Conservation (phyloP, 2,329 filamentous ascomycete species). For the Paecilomyces sp. region DNA sequence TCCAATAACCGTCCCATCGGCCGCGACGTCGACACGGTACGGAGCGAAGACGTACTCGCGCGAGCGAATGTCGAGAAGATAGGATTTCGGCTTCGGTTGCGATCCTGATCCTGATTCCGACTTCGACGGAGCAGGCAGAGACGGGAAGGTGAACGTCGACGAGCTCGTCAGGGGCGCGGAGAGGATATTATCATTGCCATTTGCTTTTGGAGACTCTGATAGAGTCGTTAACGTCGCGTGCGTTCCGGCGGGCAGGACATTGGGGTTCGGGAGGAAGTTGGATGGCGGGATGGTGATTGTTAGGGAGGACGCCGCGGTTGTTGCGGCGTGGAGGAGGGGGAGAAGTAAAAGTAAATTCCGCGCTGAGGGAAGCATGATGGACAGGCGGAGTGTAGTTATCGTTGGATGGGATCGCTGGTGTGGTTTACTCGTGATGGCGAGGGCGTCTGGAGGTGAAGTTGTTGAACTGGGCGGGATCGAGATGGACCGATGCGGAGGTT, state of each 20-base stretch:
- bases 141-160: conserved; percentile 69
- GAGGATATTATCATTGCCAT: conserved; percentile 33
- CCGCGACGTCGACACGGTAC: conserved; percentile 62
- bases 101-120: neutral
- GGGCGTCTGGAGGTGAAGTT: no score
- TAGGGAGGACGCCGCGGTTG: conserved; percentile 19
- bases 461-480: no score
- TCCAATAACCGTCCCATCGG: conserved; percentile 44
- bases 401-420: neutral
- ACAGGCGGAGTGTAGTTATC: neutral
- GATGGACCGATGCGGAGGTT: no score
- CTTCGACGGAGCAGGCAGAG: conserved; percentile 40
- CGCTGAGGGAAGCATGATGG: conserved; percentile 10
- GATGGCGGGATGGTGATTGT: conserved; percentile 35
- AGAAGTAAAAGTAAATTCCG: conserved; percentile 6
- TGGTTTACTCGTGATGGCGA: neutral
- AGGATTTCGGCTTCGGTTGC: conserved; percentile 50
- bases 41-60: conserved; percentile 69
- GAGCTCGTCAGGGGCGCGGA: conserved; percentile 58
- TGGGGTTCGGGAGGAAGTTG: conserved; percentile 36
- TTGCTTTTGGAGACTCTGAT: conserved; percentile 32
- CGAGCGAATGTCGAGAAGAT: conserved; percentile 75
- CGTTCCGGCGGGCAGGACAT: conserved; percentile 37
- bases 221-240: conserved; percentile 45
- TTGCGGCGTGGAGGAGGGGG: conserved; percentile 12